A percentile compares a stretch with the other conserved stretches of the same genome.
phyloP scores from a whole-genome alignment of 176 grass and related monocot species.

The barley (Hordeum vulgare) region DNA sequence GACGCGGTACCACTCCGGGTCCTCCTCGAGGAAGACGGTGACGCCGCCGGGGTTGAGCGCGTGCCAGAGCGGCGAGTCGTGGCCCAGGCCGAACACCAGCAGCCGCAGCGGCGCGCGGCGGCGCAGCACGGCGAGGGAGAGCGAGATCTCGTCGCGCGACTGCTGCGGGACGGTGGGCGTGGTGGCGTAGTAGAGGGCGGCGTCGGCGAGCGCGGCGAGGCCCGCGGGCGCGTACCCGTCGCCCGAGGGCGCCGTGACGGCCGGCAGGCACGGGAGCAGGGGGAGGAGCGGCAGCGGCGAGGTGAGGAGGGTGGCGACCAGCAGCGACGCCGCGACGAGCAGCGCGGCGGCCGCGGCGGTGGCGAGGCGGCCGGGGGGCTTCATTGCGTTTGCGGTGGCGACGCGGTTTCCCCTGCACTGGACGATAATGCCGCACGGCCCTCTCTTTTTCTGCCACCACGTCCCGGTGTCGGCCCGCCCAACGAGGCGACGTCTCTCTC shows the following conservation, averaged over 20 bases:
- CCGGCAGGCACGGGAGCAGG: neutral
- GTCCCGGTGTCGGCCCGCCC: neutral
- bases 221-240: neutral
- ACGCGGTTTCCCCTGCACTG: neutral
- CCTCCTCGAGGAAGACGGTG: conserved; percentile 59
- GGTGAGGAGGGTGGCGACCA: neutral
- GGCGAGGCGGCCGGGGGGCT: conserved; percentile 7
- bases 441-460: neutral
- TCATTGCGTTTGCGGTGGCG: conserved; percentile 1
- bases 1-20: conserved; percentile 29
- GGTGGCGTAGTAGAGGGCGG: neutral
- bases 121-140: neutral
- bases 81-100: neutral
- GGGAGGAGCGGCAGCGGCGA: conserved; percentile 2
- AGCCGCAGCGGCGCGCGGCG: neutral
- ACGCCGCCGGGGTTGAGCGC: neutral
- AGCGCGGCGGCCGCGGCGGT: conserved; percentile 12
- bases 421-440: neutral
- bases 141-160: conserved; percentile 30
- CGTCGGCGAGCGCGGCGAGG: conserved; percentile 4
- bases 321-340: conserved; percentile 7
- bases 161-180: conserved; percentile 27
- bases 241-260: neutral
- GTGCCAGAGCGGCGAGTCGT: neutral
- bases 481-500: neutral